Conservation (phyloP, 176 grass and related monocot species). For the Panicum miliaceum region DNA sequence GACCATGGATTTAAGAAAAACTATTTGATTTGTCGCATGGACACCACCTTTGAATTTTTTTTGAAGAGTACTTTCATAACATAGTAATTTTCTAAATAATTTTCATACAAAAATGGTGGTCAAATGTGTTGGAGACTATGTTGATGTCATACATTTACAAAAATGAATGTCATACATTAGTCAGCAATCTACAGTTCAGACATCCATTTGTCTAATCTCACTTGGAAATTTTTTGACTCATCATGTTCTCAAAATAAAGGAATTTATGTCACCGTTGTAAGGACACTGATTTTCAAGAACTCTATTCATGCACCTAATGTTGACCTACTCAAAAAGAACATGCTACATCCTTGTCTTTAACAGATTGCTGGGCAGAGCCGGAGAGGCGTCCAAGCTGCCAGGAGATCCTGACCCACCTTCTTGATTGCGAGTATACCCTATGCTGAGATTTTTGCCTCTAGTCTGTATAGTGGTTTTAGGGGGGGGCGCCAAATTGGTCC, state of each 20-base stretch:
- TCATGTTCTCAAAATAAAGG: background rate
- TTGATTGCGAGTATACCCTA: slow-evolving; percentile 90
- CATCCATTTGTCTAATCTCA: slow-evolving; percentile 5
- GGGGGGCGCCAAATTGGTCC: slow-evolving; percentile 31
- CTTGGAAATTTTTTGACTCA: background rate
- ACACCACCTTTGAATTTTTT: background rate
- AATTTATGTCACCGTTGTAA: background rate
- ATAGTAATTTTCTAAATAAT: background rate
- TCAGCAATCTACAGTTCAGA: background rate
- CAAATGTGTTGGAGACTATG: background rate
- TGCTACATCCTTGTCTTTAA: slow-evolving; percentile 37
- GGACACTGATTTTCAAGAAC: background rate
- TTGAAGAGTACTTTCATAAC: background rate
- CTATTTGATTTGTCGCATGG: background rate
- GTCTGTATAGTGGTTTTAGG: slow-evolving; percentile 58
- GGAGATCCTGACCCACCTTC: slow-evolving; percentile 93
- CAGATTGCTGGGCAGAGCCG: slow-evolving; percentile 96
- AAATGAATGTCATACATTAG: too few species aligned
- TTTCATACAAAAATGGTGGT: background rate
- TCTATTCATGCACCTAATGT: background rate
- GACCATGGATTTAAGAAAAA: background rate
- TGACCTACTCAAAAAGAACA: background rate
- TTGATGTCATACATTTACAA: background rate
- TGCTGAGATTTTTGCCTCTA: slow-evolving; percentile 67
- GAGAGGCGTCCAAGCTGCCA: slow-evolving; percentile 84